Evolutionary conservation across 169 alveolate species (phyloP).

Genomic region (Babesia gibsoni): DNA sequence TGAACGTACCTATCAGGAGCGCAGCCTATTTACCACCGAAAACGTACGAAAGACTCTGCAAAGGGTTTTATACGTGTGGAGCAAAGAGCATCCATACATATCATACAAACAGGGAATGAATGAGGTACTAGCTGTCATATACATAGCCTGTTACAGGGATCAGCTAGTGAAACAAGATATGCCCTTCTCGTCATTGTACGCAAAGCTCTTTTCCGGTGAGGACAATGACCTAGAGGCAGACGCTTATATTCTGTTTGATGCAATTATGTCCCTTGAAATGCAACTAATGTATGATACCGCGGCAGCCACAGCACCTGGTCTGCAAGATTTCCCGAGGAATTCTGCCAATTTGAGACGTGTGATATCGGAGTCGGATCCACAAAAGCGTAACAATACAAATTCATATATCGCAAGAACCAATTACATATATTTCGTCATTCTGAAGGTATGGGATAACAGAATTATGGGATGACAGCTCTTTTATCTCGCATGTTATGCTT

Average conservation of each 20-base stretch:
- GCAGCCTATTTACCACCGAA: constrained; percentile 65
- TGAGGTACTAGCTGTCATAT: constrained; percentile 71
- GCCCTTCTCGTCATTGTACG: neutral
- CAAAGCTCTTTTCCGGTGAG: constrained; percentile 26
- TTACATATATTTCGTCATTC: constrained; percentile 59
- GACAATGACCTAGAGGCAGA: constrained; percentile 77
- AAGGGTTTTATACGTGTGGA: constrained; percentile 70
- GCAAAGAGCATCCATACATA: constrained; percentile 66
- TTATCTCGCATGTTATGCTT: neutral
- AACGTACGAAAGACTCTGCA: constrained; percentile 64
- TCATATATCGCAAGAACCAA: constrained; percentile 75
- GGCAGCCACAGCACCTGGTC: constrained; percentile 46
- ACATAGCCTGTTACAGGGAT: constrained; percentile 61
- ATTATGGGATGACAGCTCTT: too few species aligned
- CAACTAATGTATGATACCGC: constrained; percentile 72
- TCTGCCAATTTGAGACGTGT: constrained; percentile 6
- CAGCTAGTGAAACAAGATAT: neutral
- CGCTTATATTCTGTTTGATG: constrained; percentile 74
- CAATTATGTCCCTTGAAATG: constrained; percentile 73
- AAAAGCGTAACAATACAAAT: constrained; percentile 31
- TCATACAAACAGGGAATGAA: constrained; percentile 77
- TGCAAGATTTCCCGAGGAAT: neutral
- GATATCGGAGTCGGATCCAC: neutral
- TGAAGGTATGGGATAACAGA: constrained; percentile 59
- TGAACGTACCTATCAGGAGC: constrained; percentile 74